phyloP scores from a whole-genome alignment of 2,329 filamentous ascomycete species.

The Sordariomycetes sp. region DNA sequence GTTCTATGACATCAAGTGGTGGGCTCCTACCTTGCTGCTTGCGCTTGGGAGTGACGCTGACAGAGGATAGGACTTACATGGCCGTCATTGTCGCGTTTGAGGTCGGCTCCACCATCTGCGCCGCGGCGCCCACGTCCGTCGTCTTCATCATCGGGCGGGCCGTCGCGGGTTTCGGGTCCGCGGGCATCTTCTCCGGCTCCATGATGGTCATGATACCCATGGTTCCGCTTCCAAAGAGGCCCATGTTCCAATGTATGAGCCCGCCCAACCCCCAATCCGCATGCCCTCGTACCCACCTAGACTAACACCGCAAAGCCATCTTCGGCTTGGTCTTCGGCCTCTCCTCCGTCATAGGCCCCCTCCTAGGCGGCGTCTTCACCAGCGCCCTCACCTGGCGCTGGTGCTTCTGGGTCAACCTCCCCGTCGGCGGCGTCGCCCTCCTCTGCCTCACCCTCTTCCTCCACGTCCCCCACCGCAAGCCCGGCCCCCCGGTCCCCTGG shows the following conservation, averaged over 20 bases:
- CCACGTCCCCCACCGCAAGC: conserved; percentile 6
- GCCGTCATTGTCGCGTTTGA: conserved; percentile 36
- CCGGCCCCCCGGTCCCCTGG: conserved; percentile 12
- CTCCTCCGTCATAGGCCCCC: conserved; percentile 36
- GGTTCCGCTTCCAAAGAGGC: conserved; percentile 46
- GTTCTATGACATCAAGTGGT: conserved; percentile 33
- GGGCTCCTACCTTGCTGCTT: conserved; percentile 6
- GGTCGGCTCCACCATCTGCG: conserved; percentile 39
- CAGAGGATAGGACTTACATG: conserved; percentile 23
- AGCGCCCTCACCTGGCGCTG: conserved; percentile 34
- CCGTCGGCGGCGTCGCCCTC: conserved; percentile 37
- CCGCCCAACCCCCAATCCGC: too few species aligned
- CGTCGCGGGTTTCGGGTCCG: conserved; percentile 40
- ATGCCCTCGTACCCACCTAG: neutral
- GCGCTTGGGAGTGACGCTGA: neutral
- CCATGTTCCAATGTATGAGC: conserved; percentile 34
- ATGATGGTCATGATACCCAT: conserved; percentile 43
- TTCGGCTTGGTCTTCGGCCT: conserved; percentile 43
- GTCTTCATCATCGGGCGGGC: conserved; percentile 43
- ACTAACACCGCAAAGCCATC: conserved; percentile 17
- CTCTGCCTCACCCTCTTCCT: conserved; percentile 34
- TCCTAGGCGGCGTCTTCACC: conserved; percentile 40
- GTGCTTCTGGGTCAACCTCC: conserved; percentile 48
- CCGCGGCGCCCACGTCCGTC: conserved; percentile 36
- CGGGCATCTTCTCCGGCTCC: conserved; percentile 43